Base-by-base conservation (phyloP, 1,284 basidiomycete genomes). In the Xerocomus amazonicus region DNA sequence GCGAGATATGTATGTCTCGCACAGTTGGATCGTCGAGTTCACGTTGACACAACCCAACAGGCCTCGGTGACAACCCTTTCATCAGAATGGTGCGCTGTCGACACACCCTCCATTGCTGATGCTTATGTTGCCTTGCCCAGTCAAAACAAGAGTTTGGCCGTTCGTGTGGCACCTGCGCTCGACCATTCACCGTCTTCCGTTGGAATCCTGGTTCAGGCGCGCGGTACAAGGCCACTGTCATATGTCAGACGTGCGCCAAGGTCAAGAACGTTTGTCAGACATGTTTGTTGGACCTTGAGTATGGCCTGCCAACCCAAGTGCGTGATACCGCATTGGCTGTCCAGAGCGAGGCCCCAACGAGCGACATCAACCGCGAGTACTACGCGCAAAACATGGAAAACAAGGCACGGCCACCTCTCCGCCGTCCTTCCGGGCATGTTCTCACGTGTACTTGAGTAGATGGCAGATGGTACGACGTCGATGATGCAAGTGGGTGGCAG, bases 231-330 rank as follows among this genome's bases (percentile, higher is more conserved):
- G 92, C 93, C 60, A 99, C 97, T 5, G 96, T 98, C 56, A 87
- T 99, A 57, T 99, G 97, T 72, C 94, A 97, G 67, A 98, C 97
- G 1, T 99, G 97, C 62, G 92, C 96, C 34, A 99, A 97, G 76
- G 88, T 97, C 61, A 97, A 98, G 78, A 97, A 99, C 63, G 91
- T 97, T 37, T 99, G 97, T 73, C 97, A 99, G 73, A 98, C 95
- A 1, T 99, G 97, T 69, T 76, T 99, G 27, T 77, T 99, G 32
- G 97, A 99, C 67, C 79, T 96, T 52, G 94, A 98, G 70, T 99
- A 94, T 61, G 92, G 92, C 14, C 73, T 99, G 40, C 97, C 97
- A 2, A 95, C 94, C 0, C 97, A 99, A 77, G 95, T 99, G 13
- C 79, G 97, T 52, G 97, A 99, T 69, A 96, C 95, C 0, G 97